phyloP scores from a whole-genome alignment of 176 grass and related monocot species.

The Aegilops longissima region DNA sequence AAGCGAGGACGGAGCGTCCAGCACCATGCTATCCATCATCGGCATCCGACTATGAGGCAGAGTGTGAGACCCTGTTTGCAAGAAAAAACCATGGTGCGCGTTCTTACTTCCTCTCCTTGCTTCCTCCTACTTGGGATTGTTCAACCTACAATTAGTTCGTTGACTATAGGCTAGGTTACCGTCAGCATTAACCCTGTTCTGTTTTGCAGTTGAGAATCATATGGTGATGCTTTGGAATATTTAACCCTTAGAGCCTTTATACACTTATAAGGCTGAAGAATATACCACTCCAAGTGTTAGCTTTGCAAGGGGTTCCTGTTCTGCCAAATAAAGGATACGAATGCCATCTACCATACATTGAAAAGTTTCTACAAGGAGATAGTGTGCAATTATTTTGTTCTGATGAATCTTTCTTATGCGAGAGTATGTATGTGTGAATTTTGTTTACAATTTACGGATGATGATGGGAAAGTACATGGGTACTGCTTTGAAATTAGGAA shows the following conservation, averaged over 20 bases:
- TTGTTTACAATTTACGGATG: constrained; percentile 56
- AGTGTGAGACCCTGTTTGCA: no score
- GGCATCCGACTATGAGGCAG: no score
- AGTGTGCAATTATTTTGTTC: no score
- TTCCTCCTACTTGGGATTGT: no score
- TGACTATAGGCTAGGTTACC: no score
- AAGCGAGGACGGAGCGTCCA: no score
- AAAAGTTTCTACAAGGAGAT: not conserved
- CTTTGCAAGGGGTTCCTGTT: constrained; percentile 62
- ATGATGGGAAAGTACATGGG: constrained; percentile 65
- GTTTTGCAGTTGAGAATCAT: constrained; percentile 53
- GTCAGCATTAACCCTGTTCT: not conserved
- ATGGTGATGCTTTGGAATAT: constrained; percentile 14
- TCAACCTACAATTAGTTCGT: no score
- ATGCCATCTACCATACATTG: not conserved
- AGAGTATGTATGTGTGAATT: not conserved
- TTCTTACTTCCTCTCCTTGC: no score
- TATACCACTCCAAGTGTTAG: constrained; percentile 59
- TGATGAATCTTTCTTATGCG: no score
- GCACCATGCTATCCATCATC: no score
- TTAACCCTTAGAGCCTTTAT: constrained; percentile 54
- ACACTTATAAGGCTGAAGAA: constrained; percentile 61
- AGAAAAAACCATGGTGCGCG: no score
- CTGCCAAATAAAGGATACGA: constrained; percentile 32
- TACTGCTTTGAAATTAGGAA: constrained; percentile 77